Evolutionary conservation across 441 rosid species (phyloP), one percentile per base, ranked within the genome.

Genomic region (Iberis amara): DNA sequence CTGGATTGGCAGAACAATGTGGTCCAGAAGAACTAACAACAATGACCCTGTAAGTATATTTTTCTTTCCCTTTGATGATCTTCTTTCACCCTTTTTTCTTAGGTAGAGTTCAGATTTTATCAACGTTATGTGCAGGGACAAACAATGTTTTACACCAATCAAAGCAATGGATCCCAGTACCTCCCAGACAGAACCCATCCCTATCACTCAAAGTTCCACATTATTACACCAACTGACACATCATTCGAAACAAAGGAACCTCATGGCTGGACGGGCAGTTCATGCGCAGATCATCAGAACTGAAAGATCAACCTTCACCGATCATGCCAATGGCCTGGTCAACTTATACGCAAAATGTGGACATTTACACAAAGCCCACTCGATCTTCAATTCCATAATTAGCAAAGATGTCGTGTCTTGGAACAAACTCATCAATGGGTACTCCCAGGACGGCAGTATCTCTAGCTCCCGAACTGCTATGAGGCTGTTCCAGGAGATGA

Each of bases 341-440:
- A 82, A 80, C 60, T 68, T 83, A 26, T 83, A 89, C 31, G 76
- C 86, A 39, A 89, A 82, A 61, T 82, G 88, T 57, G 81, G 78
- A 10, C 66, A 66, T 31, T 44, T 86, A 37, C 46, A 55, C 11
- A 65, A 53, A 55, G 94, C 97, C 50, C 65, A 55, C 46, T 69
- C 69, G 40, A 73, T 83, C 6, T 89, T 89, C 56, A 75, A 74
- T 7, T 41, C 43, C 45, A 78, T 84, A 47, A 50, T 18, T 14
- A 39, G 66, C 60, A 84, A 68, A 63, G 95, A 82, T 57, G 79
- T 82, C 2, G 78, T 80, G 36, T 83, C 94, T 3, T 84, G 89
- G 90, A 89, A 83, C 55, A 82, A 80, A 60, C 83, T 89, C 66
- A 82, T 89, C 60, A 86, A 80, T 67, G 89, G 77, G 9, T 79